These are phyloP conservation scores for Blastomyces emzantsi DNA, from an alignment of 2,329 filamentous ascomycete genomes.

Conservation along the genomic window DNA sequence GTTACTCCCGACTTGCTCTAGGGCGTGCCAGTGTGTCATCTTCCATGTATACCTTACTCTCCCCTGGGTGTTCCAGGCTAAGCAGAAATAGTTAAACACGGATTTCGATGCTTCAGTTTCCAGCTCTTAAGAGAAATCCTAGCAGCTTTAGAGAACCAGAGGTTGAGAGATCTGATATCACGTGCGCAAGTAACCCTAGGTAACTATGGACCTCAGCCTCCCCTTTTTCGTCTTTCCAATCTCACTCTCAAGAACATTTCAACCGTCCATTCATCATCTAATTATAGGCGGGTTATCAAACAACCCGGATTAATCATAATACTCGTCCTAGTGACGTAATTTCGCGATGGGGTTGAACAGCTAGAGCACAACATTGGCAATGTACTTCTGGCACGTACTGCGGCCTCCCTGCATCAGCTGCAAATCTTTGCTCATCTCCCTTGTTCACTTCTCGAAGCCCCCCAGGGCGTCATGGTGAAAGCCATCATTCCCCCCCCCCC, in stretches of 20 bases:
- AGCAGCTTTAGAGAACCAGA: background rate
- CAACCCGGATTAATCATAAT: slow-evolving; percentile 21
- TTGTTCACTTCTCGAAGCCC: no score
- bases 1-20: no score
- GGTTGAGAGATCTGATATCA: background rate
- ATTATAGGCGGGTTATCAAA: background rate
- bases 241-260: background rate
- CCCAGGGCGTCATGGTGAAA: no score
- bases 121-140: background rate
- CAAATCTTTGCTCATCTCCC: slow-evolving; percentile 11
- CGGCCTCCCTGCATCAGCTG: slow-evolving; percentile 20
- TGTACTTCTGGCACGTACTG: slow-evolving; percentile 21
- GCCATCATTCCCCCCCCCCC: no score
- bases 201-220: background rate
- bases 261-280: background rate
- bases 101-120: background rate
- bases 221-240: background rate
- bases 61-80: background rate
- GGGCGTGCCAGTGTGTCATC: no score
- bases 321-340: slow-evolving; percentile 23
- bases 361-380: slow-evolving; percentile 25
- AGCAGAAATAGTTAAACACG: background rate
- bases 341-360: slow-evolving; percentile 23
- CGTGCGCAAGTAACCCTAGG: background rate
- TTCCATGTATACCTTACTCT: no score